phyloP scores from a whole-genome alignment of 768 basidiomycete species.

The Phylloporus scabripes region DNA sequence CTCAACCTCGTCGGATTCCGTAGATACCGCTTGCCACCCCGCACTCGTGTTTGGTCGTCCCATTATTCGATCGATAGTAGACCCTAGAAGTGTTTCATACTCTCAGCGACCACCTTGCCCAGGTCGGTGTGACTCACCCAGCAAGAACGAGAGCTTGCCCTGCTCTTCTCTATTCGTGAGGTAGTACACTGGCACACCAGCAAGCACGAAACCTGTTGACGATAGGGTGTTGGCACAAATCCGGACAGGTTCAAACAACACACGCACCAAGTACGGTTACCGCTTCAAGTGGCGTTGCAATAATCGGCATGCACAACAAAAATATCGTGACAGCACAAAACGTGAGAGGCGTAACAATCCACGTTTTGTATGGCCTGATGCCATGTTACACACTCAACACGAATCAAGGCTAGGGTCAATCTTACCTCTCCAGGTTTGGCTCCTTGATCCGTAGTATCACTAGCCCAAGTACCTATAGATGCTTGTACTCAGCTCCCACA shows the following conservation, averaged over 20 bases:
- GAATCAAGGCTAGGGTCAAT: neutral
- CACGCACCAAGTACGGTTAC: constrained; percentile 75
- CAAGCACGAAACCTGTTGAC: constrained; percentile 62
- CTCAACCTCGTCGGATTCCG: constrained; percentile 63
- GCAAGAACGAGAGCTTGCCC: constrained; percentile 29
- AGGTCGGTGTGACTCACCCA: constrained; percentile 31
- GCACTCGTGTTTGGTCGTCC: constrained; percentile 49
- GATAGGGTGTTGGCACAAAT: neutral
- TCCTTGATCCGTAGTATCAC: constrained; percentile 87
- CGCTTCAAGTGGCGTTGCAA: constrained; percentile 88
- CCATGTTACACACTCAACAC: neutral
- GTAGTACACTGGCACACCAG: constrained; percentile 80
- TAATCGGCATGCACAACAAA: constrained; percentile 88
- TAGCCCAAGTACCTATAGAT: constrained; percentile 70
- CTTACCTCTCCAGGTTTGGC: constrained; percentile 75
- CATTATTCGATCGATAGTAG: constrained; percentile 42
- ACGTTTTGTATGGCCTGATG: constrained; percentile 85
- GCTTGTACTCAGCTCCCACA: constrained; percentile 1
- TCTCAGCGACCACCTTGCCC: constrained; percentile 1
- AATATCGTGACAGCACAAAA: constrained; percentile 67
- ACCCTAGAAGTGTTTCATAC: constrained; percentile 33
- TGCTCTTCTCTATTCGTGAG: constrained; percentile 54
- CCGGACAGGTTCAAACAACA: neutral
- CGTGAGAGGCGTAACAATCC: constrained; percentile 82
- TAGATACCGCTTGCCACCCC: constrained; percentile 78